Conservation (phyloP, 768 basidiomycete species). For the Melanogaster broomeanus region DNA sequence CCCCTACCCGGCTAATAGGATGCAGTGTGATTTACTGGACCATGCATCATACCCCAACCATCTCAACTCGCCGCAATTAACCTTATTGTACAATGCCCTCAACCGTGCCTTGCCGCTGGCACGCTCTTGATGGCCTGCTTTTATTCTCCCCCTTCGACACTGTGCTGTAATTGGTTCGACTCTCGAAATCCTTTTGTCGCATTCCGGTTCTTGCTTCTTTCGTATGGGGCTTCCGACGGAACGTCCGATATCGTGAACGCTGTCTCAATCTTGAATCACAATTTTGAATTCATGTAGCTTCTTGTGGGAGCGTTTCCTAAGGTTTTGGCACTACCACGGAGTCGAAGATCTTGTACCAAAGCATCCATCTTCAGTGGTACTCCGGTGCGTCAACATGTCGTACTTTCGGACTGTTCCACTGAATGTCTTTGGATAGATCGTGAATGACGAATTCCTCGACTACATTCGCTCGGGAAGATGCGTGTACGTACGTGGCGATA, state of each 20-base stretch:
- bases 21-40: background rate
- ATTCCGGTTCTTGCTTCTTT: background rate
- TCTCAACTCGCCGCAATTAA: background rate
- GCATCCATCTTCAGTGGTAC: slow-evolving; percentile 50
- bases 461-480: slow-evolving; percentile 45
- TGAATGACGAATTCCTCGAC: slow-evolving; percentile 52
- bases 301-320: slow-evolving; percentile 48
- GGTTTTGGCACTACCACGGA: slow-evolving; percentile 44
- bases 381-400: slow-evolving; percentile 30
- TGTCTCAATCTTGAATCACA: no score
- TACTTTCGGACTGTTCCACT: background rate
- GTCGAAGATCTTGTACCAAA: slow-evolving; percentile 45
- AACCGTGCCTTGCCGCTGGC: background rate
- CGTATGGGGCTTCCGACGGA: background rate
- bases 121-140: background rate
- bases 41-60: background rate
- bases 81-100: background rate
- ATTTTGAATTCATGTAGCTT: slow-evolving; percentile 31
- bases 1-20: background rate
- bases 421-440: slow-evolving; percentile 32
- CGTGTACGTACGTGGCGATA: slow-evolving; percentile 51
- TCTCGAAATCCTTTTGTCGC: background rate
- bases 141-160: no score
- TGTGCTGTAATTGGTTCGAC: background rate
- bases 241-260: background rate